phyloP scores from a whole-genome alignment of 768 basidiomycete species.

The Hortiboletus campestris region DNA sequence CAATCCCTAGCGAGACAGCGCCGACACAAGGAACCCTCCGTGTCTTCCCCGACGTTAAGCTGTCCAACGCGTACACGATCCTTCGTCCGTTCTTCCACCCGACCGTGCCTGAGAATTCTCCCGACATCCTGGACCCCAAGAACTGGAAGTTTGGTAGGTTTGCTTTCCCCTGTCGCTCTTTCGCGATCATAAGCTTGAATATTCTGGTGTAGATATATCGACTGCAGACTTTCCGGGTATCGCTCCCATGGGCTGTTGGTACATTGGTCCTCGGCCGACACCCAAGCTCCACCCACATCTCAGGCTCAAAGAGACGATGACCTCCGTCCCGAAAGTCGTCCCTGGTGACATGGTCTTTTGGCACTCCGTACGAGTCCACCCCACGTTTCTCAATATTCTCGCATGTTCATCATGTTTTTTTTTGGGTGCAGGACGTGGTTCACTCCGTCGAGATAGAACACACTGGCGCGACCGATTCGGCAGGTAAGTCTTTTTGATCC shows the following conservation, averaged over 20 bases:
- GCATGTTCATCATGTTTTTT: slow-evolving; percentile 2
- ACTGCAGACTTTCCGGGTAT: slow-evolving; percentile 56
- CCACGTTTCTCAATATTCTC: background rate
- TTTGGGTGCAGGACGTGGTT: slow-evolving; percentile 38
- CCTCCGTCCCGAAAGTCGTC: slow-evolving; percentile 63
- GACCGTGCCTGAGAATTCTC: slow-evolving; percentile 37
- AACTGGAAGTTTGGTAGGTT: slow-evolving; percentile 51
- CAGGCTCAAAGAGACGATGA: slow-evolving; percentile 61
- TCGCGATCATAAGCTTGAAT: slow-evolving; percentile 17
- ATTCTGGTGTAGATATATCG: slow-evolving; percentile 39
- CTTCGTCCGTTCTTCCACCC: slow-evolving; percentile 76
- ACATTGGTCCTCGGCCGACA: slow-evolving; percentile 46
- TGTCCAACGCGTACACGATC: slow-evolving; percentile 71
- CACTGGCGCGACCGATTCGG: slow-evolving; percentile 52
- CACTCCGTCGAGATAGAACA: slow-evolving; percentile 52
- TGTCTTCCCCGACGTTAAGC: slow-evolving; percentile 63
- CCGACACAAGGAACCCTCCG: slow-evolving; percentile 68
- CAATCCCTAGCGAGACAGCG: slow-evolving; percentile 50
- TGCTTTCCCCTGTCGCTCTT: slow-evolving; percentile 15
- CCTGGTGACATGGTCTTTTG: slow-evolving; percentile 82
- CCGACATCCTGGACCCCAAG: slow-evolving; percentile 45
- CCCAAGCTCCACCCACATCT: slow-evolving; percentile 66
- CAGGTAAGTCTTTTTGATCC: slow-evolving; percentile 37
- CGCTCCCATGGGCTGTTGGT: slow-evolving; percentile 21
- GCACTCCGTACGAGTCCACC: slow-evolving; percentile 51